Evolutionary conservation across 257 asterid genomes (phyloP).

Genomic region (Ballota nigra): DNA sequence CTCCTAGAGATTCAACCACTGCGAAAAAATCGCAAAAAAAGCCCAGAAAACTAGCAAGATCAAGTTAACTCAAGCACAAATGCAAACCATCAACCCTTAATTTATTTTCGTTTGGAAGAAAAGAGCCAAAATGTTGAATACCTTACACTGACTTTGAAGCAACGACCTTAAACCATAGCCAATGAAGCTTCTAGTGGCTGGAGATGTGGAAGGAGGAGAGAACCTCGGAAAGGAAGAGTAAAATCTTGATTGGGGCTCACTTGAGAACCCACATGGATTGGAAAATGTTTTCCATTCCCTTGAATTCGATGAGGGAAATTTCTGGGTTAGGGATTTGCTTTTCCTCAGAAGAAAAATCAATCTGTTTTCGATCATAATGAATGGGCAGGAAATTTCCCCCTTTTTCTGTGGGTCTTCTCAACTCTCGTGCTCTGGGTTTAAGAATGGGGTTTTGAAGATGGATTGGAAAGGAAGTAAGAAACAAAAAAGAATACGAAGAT

Average conservation of each 20-base stretch:
- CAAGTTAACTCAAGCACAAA: background rate
- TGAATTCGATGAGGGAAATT: conserved; percentile 28
- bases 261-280: conserved; percentile 21
- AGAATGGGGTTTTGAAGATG: conserved; percentile 12
- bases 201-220: conserved; percentile 29
- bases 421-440: conserved; percentile 4
- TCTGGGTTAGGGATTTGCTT: conserved; percentile 32
- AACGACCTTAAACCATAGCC: conserved; percentile 49
- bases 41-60: background rate
- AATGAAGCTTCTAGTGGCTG: conserved; percentile 31
- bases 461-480: background rate
- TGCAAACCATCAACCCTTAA: background rate
- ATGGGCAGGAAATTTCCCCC: background rate
- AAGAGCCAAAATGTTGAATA: conserved; percentile 2
- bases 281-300: conserved; percentile 32
- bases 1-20: background rate
- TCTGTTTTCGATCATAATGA: conserved; percentile 48
- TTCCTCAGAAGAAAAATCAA: conserved; percentile 40
- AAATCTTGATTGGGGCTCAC: conserved; percentile 34
- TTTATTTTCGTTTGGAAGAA: background rate
- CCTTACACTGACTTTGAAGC: conserved; percentile 52
- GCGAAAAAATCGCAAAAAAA: background rate
- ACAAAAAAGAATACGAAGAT: background rate
- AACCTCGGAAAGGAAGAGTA: conserved; percentile 38
- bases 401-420: background rate